These are phyloP conservation scores for Paradendryphiella salina DNA, from an alignment of 2,329 filamentous ascomycete species.

Conservation along the genomic window DNA sequence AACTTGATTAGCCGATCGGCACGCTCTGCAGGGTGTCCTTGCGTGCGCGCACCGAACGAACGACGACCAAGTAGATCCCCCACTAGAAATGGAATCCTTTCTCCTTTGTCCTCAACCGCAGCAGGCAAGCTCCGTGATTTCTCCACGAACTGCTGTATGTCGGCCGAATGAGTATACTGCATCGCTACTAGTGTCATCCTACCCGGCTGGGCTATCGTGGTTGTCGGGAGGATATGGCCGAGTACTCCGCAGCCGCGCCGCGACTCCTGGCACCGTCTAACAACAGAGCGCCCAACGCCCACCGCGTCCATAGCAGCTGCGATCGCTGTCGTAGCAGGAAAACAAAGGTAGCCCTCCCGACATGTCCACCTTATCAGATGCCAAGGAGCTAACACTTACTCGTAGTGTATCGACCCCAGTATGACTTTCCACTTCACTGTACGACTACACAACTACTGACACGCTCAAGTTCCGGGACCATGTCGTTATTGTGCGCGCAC, in stretches of 20 bases:
- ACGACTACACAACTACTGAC: conserved; percentile 22
- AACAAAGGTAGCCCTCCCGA: conserved; percentile 38
- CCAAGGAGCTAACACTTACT: conserved; percentile 32
- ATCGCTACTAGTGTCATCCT: conserved; percentile 9
- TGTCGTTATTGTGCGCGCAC: conserved; percentile 47
- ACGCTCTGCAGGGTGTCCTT: conserved; percentile 16
- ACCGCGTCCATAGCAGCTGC: conserved; percentile 45
- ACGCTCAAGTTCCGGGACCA: conserved; percentile 42
- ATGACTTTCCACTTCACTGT: conserved; percentile 17
- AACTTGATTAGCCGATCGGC: conserved; percentile 21
- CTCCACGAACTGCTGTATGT: conserved; percentile 15
- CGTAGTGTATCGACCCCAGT: conserved; percentile 47
- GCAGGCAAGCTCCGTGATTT: conserved; percentile 16
- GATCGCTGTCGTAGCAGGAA: conserved; percentile 46
- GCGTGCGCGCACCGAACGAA: conserved; percentile 2
- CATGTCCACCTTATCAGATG: conserved; percentile 1
- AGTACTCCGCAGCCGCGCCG: conserved; percentile 26
- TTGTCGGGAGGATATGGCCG: conserved; percentile 31
- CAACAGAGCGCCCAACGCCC: conserved; percentile 33
- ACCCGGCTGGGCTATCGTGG: conserved; percentile 10
- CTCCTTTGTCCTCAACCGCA: conserved; percentile 14
- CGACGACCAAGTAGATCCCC: conserved; percentile 15
- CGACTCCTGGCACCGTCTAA: conserved; percentile 21
- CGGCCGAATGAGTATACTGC: conserved; percentile 29
- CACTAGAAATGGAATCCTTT: conserved; percentile 16